Base-by-base conservation (phyloP, 208 protist species). In the Spongospora subterranea region DNA sequence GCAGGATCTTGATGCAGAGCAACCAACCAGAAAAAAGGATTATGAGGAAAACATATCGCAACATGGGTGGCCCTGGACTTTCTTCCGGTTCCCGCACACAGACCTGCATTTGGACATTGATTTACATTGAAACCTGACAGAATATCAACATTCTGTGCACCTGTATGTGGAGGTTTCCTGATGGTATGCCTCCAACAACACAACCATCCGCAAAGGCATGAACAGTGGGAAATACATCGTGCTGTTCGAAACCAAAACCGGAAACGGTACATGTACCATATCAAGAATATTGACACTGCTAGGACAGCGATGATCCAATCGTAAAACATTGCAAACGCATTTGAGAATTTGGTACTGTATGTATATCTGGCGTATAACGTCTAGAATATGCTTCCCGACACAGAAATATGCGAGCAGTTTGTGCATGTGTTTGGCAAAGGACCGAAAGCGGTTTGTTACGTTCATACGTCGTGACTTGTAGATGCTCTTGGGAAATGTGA, bases 181-280 rank as follows among this genome's bases (percentile, higher is more conserved):
- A 35, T 20, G 6, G 6, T n/a, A n/a, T 82, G 71, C n/a, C 35
- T 82, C 71, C 71, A 82, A n/a, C 71, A 82, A n/a, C 71, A 82
- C 6, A 82, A n/a, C 71, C 71, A 82, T 6, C 71, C 71, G 71
- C 71, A 82, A n/a, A 35, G 6, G n/a, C 71, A 82, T n/a, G 71
- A 82, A 43, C 17, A 82, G 40, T 20, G 35, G 17, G 71, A 35
- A 35, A 82, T 13, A 35, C n/a, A 35, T 43, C 35, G 6, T 13
- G 71, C 6, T 13, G 71, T 82, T 6, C 71, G n/a, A 43, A 40
- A 82, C 71, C 71, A 82, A n/a, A 82, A 82, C 11, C 71, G n/a
- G 17, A 82, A 20, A 6, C 71, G 6, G 71, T 82, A 82, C 71
- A 82, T 82, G 71, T 82, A 82, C 71, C 71, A 82, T 20, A 82